Evolutionary conservation across 192 early-diverging fungal species (phyloP).

Genomic region (Coemansia sp.): DNA sequence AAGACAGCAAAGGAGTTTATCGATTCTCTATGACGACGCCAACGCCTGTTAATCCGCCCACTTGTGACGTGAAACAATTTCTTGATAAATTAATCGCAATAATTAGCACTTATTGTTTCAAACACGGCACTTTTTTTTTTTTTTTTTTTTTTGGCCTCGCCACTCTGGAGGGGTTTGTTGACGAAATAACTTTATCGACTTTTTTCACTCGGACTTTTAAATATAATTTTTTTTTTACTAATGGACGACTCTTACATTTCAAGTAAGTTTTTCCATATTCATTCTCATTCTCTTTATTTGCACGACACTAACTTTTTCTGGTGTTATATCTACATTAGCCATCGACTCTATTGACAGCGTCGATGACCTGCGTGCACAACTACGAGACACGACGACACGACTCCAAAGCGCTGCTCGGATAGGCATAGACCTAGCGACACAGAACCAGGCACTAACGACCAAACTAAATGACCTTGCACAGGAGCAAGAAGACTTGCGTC

Average conservation of each 20-base stretch:
- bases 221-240: not conserved
- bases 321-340: too few relatives aligned
- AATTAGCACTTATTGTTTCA: too few relatives aligned
- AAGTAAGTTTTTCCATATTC: slow-evolving; percentile 1
- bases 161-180: not conserved
- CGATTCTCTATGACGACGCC: too few relatives aligned
- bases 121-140: too few relatives aligned
- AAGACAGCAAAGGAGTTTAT: too few relatives aligned
- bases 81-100: too few relatives aligned
- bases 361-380: slow-evolving; percentile 25
- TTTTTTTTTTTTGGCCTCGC: too few relatives aligned
- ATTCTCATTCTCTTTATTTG: not conserved
- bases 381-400: slow-evolving; percentile 40
- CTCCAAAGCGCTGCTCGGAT: slow-evolving; percentile 45
- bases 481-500: slow-evolving; percentile 31
- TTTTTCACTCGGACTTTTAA: slow-evolving; percentile 2
- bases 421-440: slow-evolving; percentile 44
- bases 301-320: too few relatives aligned
- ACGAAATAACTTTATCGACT: not conserved
- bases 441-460: slow-evolving; percentile 35
- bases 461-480: slow-evolving; percentile 22
- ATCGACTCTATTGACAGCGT: slow-evolving; percentile 26
- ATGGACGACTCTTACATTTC: slow-evolving; percentile 1
- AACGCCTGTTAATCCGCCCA: too few relatives aligned
- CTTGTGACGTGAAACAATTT: too few relatives aligned